These are phyloP conservation scores for Pleurotus salmoneostramineus DNA, from an alignment of 768 basidiomycete species.

Conservation along the genomic window DNA sequence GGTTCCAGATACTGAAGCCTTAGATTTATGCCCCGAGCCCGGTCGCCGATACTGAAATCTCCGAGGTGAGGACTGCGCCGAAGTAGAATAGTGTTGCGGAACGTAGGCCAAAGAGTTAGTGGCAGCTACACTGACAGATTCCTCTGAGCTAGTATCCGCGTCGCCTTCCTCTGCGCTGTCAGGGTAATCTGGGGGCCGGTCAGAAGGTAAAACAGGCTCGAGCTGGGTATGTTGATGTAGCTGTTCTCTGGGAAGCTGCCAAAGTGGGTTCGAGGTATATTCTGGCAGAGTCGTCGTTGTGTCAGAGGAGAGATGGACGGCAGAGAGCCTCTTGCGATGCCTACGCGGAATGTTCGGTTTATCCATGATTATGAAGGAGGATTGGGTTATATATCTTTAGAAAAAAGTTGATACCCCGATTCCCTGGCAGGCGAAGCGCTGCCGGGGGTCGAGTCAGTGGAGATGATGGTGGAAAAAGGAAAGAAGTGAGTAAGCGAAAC, in stretches of 20 bases:
- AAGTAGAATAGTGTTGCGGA: conserved; percentile 23
- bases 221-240: conserved; percentile 4
- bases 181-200: conserved; percentile 71
- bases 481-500: conserved; percentile 6
- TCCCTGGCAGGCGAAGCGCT: background rate
- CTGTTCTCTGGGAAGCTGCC: background rate
- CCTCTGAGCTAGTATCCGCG: conserved; percentile 52
- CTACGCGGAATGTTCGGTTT: conserved; percentile 23
- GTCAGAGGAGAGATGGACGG: conserved; percentile 60
- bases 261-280: conserved; percentile 31
- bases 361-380: conserved; percentile 16
- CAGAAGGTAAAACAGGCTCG: conserved; percentile 33
- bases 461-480: conserved; percentile 6
- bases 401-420: background rate
- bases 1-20: conserved; percentile 23
- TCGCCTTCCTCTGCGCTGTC: conserved; percentile 78
- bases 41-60: conserved; percentile 20
- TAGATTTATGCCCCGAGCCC: conserved; percentile 23
- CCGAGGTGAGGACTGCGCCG: conserved; percentile 12
- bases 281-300: conserved; percentile 63
- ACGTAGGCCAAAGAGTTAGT: conserved; percentile 16
- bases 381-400: conserved; percentile 7
- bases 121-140: conserved; percentile 11
- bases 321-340: conserved; percentile 57
- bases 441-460: conserved; percentile 4